Evolutionary conservation across 2,329 filamentous ascomycete genomes (phyloP).

Genomic region (Hypoxylon sp.): DNA sequence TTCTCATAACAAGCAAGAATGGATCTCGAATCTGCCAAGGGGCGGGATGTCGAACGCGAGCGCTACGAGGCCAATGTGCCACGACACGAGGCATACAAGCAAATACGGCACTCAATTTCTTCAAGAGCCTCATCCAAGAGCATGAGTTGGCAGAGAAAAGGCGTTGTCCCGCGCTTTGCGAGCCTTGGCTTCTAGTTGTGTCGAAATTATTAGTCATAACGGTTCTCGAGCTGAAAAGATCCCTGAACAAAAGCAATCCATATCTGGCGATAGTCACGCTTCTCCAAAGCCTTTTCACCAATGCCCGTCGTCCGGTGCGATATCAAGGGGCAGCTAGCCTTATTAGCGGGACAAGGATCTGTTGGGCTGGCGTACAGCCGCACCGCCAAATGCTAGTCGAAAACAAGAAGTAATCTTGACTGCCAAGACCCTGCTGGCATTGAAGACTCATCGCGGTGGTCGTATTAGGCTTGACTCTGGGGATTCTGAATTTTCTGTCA

Average conservation of each 20-base stretch:
- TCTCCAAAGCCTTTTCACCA: conserved; percentile 22
- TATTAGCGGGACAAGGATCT: conserved; percentile 31
- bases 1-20: neutral
- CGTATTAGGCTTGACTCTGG: conserved; percentile 11
- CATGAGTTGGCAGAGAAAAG: neutral
- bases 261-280: conserved; percentile 16
- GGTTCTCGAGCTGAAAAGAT: conserved; percentile 32
- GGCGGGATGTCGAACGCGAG: neutral
- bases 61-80: neutral
- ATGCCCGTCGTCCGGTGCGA: conserved; percentile 19
- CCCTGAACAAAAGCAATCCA: conserved; percentile 18
- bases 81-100: neutral
- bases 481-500: neutral
- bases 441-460: conserved; percentile 2
- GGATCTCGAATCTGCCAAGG: conserved; percentile 4
- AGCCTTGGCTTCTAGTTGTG: conserved; percentile 15
- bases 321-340: conserved; percentile 35
- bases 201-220: conserved; percentile 28
- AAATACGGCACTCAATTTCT: conserved; percentile 1
- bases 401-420: conserved; percentile 25
- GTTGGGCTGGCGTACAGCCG: conserved; percentile 31
- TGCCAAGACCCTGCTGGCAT: conserved; percentile 29
- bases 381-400: conserved; percentile 17
- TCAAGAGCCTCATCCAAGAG: conserved; percentile 1
- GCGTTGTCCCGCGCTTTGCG: conserved; percentile 2